phyloP scores from a whole-genome alignment of 1,284 basidiomycete species.

The Inonotus obliquus region DNA sequence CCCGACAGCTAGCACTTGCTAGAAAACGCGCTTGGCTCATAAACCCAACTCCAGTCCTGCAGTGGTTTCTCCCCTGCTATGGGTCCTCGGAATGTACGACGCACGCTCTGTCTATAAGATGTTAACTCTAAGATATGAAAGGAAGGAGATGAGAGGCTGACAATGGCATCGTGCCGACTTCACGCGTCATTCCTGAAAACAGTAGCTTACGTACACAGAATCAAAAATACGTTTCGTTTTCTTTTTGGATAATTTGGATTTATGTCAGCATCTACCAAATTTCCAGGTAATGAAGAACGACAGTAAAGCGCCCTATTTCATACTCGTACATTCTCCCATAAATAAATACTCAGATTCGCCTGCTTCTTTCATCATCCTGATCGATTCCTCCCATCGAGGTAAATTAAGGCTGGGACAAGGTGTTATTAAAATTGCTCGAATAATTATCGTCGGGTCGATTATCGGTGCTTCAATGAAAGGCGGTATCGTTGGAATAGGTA shows the following conservation, averaged over 20 bases:
- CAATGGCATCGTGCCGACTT: not conserved
- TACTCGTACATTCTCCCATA: too few species aligned
- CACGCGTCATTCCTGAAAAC: not conserved
- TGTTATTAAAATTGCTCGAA: constrained; percentile 15
- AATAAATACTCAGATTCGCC: not conserved
- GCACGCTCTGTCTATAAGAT: too few species aligned
- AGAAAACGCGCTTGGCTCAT: constrained; percentile 13
- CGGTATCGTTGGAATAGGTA: constrained; percentile 11
- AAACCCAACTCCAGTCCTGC: not conserved
- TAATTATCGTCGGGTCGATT: constrained; percentile 1
- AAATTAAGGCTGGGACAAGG: constrained; percentile 14
- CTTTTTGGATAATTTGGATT: too few species aligned
- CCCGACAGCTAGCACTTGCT: constrained; percentile 7
- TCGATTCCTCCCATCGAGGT: constrained; percentile 7
- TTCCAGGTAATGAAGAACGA: not conserved
- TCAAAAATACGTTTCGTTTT: too few species aligned
- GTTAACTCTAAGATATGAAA: not conserved
- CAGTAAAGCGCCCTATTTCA: too few species aligned
- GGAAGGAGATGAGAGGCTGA: not conserved
- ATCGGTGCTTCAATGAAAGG: constrained; percentile 12
- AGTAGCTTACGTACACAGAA: too few species aligned
- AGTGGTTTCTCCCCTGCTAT: not conserved
- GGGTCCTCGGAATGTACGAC: too few species aligned
- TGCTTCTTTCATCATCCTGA: constrained; percentile 1
- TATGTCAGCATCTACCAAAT: not conserved